phyloP scores from a whole-genome alignment of 2,329 filamentous ascomycete genomes.

The Colletotrichum sojae region DNA sequence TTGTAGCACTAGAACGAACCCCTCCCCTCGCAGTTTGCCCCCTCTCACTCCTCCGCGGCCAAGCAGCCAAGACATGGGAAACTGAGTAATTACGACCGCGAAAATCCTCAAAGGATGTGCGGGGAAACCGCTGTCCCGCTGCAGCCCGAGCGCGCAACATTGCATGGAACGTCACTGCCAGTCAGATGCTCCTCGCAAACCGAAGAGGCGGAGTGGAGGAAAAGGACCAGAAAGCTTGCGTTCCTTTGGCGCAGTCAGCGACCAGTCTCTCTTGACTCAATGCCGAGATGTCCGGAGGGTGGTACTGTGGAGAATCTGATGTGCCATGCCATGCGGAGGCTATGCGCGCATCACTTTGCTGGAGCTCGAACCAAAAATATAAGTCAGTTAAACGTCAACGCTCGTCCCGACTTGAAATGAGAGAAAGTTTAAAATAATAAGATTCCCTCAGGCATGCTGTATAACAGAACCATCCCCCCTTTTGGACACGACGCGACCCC shows the following conservation, averaged over 20 bases:
- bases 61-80: constrained; percentile 36
- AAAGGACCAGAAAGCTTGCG: constrained; percentile 29
- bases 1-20: constrained; percentile 17
- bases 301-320: constrained; percentile 28
- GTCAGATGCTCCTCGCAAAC: background rate
- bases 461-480: constrained; percentile 27
- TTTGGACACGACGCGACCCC: constrained; percentile 22
- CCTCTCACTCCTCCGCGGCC: background rate
- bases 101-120: background rate
- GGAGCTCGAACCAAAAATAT: background rate
- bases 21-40: background rate
- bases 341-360: constrained; percentile 13
- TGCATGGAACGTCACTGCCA: constrained; percentile 30
- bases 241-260: constrained; percentile 8
- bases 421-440: constrained; percentile 27
- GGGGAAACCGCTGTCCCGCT: constrained; percentile 22
- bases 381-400: constrained; percentile 33
- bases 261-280: constrained; percentile 28
- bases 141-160: constrained; percentile 25
- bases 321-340: constrained; percentile 17
- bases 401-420: constrained; percentile 25
- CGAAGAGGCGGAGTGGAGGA: background rate
- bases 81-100: constrained; percentile 22
- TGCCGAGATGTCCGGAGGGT: constrained; percentile 33
- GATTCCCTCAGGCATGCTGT: constrained; percentile 6